Evolutionary conservation across 208 protist species (phyloP).

Genomic region (Leishmania lainsoni): DNA sequence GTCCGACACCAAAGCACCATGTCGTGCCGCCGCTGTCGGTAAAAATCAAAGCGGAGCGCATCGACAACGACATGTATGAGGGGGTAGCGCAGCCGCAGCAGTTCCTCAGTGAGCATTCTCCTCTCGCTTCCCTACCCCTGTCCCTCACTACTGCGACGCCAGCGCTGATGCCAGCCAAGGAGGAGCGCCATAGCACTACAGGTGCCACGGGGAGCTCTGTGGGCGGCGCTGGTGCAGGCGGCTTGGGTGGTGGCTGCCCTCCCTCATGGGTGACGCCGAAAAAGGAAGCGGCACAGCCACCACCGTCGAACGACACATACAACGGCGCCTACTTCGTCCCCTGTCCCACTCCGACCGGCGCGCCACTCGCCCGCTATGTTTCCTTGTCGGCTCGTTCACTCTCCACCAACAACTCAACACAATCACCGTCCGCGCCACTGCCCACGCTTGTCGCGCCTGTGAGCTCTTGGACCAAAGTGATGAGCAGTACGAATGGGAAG

Average conservation of each 20-base stretch:
- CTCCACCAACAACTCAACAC: not conserved
- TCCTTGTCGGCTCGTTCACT: not conserved
- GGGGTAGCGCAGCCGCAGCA: not conserved
- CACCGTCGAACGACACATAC: not conserved
- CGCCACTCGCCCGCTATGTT: constrained; percentile 27
- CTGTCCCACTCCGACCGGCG: constrained; percentile 16
- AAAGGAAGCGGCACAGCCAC: not conserved
- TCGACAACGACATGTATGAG: not conserved
- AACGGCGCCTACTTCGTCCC: constrained; percentile 31
- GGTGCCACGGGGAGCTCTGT: not conserved
- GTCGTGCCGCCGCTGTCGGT: not conserved
- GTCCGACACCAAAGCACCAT: not conserved
- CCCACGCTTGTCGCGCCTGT: constrained; percentile 2
- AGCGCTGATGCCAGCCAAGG: not conserved
- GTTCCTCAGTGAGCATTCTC: not conserved
- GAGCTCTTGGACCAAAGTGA: not conserved
- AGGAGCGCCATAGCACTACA: not conserved
- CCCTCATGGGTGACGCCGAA: constrained; percentile 23
- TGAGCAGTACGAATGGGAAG: not conserved
- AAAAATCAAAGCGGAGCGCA: not conserved
- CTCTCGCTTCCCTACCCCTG: not conserved
- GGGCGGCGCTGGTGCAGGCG: not conserved
- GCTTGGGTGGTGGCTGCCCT: constrained; percentile 1
- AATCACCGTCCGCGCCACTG: not conserved
- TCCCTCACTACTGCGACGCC: not conserved